Evolutionary conservation across 2,329 filamentous ascomycete species (phyloP).

Genomic region (Colletotrichum sp.): DNA sequence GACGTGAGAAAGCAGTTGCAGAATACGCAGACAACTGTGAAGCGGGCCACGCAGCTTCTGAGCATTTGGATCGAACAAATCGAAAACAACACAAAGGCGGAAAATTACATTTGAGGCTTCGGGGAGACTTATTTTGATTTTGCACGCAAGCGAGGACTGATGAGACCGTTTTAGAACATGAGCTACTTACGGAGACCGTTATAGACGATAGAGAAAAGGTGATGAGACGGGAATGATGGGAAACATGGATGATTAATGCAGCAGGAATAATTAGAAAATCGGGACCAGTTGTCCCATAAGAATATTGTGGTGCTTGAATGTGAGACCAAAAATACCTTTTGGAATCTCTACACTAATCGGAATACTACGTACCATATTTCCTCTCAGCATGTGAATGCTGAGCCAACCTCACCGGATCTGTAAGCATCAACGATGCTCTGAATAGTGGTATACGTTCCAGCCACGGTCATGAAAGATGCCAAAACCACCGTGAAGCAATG

Average conservation of each 20-base stretch:
- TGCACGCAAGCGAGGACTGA: background rate
- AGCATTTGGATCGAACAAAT: background rate
- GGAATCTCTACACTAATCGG: background rate
- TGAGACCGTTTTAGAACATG: background rate
- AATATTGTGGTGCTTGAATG: background rate
- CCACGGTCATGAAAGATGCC: slow-evolving; percentile 27
- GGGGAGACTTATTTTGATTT: background rate
- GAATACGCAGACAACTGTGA: background rate
- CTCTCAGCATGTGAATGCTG: background rate
- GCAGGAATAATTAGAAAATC: background rate
- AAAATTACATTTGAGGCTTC: background rate
- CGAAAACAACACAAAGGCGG: background rate
- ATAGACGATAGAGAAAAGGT: background rate
- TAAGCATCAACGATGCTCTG: slow-evolving; percentile 31
- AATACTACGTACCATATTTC: background rate
- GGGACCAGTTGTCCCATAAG: background rate
- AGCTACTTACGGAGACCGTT: background rate
- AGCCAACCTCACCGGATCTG: slow-evolving; percentile 19
- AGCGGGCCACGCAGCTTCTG: background rate
- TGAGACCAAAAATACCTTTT: background rate
- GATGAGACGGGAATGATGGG: background rate
- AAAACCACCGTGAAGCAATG: slow-evolving; percentile 16
- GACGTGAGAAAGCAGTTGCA: background rate
- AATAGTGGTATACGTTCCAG: slow-evolving; percentile 29
- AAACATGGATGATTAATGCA: background rate